A percentile compares a stretch with the other conserved stretches of the same genome.
These are phyloP conservation scores for Xylaria cubensis DNA, from an alignment of 495 filamentous ascomycete species.

Conservation along the genomic window DNA sequence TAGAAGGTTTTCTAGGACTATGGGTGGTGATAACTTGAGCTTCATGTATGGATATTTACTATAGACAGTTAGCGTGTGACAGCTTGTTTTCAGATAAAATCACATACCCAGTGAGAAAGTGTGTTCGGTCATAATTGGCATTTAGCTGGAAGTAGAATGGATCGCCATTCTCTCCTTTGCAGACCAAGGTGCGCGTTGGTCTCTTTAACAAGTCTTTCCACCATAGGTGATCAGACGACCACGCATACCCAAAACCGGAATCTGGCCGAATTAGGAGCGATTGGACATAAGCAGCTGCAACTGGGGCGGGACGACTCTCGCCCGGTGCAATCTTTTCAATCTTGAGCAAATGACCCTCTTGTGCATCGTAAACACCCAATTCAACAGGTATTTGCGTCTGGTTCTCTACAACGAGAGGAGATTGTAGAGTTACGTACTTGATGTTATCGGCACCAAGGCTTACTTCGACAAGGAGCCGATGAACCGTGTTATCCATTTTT, in stretches of 20 bases:
- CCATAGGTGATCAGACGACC: slow-evolving; percentile 86
- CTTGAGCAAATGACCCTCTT: slow-evolving; percentile 90
- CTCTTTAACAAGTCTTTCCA: slow-evolving; percentile 90
- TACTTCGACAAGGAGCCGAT: slow-evolving; percentile 91
- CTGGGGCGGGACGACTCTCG: slow-evolving; percentile 86
- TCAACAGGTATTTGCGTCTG: slow-evolving; percentile 96
- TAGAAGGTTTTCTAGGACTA: slow-evolving; percentile 92
- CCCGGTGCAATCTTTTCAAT: slow-evolving; percentile 97
- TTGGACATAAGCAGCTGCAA: slow-evolving; percentile 90
- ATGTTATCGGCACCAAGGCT: slow-evolving; percentile 90
- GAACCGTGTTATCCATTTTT: slow-evolving; percentile 77
- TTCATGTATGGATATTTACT: slow-evolving; percentile 94
- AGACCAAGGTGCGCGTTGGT: slow-evolving; percentile 84
- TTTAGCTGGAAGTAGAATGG: slow-evolving; percentile 98
- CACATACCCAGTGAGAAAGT: slow-evolving; percentile 73
- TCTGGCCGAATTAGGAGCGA: slow-evolving; percentile 91
- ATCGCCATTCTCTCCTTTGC: slow-evolving; percentile 80
- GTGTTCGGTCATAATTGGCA: slow-evolving; percentile 77
- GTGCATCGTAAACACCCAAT: slow-evolving; percentile 87
- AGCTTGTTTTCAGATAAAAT: not conserved
- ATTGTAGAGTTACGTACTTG: slow-evolving; percentile 96
- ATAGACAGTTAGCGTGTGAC: slow-evolving; percentile 36
- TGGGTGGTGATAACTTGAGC: slow-evolving; percentile 84
- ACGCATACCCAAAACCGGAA: slow-evolving; percentile 94
- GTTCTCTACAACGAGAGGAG: slow-evolving; percentile 96